phyloP scores from a whole-genome alignment of 352 stramenopile genomes.

The Blastocystis sp. region DNA sequence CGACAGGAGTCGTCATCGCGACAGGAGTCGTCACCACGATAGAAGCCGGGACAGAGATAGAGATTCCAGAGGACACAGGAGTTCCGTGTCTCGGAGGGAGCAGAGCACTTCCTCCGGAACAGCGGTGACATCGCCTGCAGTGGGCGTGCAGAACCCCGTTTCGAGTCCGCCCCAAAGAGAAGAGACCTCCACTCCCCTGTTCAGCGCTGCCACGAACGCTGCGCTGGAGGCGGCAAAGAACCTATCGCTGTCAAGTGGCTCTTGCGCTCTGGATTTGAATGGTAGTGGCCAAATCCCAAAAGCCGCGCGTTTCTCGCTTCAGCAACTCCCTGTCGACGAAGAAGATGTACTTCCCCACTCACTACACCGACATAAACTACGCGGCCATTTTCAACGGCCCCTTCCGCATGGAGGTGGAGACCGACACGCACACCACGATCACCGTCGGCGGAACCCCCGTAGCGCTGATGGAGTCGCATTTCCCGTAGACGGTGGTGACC shows the following conservation, averaged over 20 bases:
- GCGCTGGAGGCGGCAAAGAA: conserved; percentile 64
- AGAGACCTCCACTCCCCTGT: not conserved
- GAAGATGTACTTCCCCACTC: conserved; percentile 55
- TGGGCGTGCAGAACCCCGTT: too few species aligned
- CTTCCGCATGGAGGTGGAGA: conserved; percentile 44
- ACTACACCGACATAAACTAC: conserved; percentile 56
- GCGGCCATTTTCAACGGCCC: conserved; percentile 48
- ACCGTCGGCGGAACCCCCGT: conserved; percentile 37
- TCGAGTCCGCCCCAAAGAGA: too few species aligned
- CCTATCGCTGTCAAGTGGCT: conserved; percentile 5
- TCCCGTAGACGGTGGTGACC: conserved; percentile 21
- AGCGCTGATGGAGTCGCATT: not conserved
- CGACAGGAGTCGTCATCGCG: not conserved
- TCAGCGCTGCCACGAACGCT: conserved; percentile 39
- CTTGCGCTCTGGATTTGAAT: not conserved
- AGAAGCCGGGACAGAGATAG: not conserved
- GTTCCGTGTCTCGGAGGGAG: too few species aligned
- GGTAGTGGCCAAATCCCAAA: conserved; percentile 11
- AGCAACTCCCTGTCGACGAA: conserved; percentile 54
- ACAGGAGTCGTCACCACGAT: conserved; percentile 33
- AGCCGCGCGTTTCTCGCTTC: conserved; percentile 56
- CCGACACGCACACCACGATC: conserved; percentile 55
- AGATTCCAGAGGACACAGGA: not conserved
- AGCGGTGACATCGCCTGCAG: too few species aligned
- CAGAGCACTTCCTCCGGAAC: too few species aligned